These are phyloP conservation scores for Aechmea fasciata DNA, from an alignment of 176 grass and related monocot species.

Conservation along the genomic window DNA sequence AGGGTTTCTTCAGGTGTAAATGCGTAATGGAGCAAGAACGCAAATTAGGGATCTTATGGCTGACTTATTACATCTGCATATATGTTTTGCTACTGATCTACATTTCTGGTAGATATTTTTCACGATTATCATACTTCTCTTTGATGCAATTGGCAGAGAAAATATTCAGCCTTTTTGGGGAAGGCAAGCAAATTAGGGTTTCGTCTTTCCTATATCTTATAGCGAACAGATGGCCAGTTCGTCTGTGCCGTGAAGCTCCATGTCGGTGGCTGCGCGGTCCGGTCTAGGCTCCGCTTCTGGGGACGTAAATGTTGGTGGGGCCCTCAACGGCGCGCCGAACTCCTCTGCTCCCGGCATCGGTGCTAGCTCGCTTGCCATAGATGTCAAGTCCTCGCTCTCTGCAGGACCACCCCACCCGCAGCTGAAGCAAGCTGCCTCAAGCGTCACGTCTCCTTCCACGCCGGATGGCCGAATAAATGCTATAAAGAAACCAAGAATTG, in stretches of 20 bases:
- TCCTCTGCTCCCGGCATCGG: constrained; percentile 80
- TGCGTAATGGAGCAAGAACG: too few species aligned
- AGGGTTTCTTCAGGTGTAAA: too few species aligned
- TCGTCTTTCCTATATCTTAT: constrained; percentile 8
- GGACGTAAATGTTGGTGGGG: constrained; percentile 44
- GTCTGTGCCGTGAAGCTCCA: constrained; percentile 25
- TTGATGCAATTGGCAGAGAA: too few species aligned
- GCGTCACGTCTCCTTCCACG: constrained; percentile 74
- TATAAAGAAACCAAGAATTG: constrained; percentile 74
- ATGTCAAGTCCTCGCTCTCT: constrained; percentile 78
- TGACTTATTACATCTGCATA: too few species aligned
- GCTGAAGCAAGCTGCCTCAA: constrained; percentile 67
- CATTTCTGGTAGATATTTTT: too few species aligned
- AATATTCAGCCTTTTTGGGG: too few species aligned
- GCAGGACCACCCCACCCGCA: constrained; percentile 66
- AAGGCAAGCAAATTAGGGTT: too few species aligned
- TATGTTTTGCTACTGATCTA: too few species aligned
- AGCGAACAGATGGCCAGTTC: constrained; percentile 34
- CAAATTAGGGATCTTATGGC: too few species aligned
- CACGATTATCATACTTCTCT: too few species aligned
- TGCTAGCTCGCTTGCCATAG: constrained; percentile 85
- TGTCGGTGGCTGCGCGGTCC: constrained; percentile 43
- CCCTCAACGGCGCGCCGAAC: constrained; percentile 50
- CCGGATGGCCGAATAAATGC: constrained; percentile 29
- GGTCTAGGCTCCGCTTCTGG: constrained; percentile 38